A percentile compares a stretch with the other conserved stretches of the same genome.
Conservation (phyloP, 306 rosid genomes). For the Pterocarpus santalinus region DNA sequence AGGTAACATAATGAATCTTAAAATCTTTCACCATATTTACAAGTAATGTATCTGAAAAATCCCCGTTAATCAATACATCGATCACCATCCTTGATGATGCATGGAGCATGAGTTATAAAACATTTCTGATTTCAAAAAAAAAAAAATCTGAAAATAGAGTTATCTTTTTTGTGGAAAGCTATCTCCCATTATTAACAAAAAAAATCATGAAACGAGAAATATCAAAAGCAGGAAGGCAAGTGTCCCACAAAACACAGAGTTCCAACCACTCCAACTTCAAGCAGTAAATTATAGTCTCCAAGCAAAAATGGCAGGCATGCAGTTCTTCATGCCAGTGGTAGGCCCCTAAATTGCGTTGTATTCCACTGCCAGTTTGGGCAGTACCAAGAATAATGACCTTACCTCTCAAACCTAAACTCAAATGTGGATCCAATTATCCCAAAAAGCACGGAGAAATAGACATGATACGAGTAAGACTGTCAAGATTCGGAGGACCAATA, state of each 20-base stretch:
- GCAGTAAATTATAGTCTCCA: conserved; percentile 35
- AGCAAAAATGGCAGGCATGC: conserved; percentile 39
- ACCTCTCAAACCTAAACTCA: conserved; percentile 30
- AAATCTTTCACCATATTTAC: neutral
- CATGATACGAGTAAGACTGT: neutral
- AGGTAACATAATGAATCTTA: neutral
- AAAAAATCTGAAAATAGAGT: neutral
- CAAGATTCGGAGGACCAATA: conserved; percentile 1
- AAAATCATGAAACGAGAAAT: conserved; percentile 29
- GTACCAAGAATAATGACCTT: conserved; percentile 15
- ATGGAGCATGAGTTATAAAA: neutral
- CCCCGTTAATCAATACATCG: neutral
- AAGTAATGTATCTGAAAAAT: no score
- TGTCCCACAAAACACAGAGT: conserved; percentile 47
- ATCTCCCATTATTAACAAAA: conserved; percentile 24
- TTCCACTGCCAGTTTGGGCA: conserved; percentile 30
- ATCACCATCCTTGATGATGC: neutral
- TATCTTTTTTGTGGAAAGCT: neutral
- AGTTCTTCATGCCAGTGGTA: conserved; percentile 37
- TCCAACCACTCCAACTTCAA: conserved; percentile 28
- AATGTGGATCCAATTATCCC: neutral
- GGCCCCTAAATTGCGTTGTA: conserved; percentile 34
- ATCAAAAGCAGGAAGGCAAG: conserved; percentile 22
- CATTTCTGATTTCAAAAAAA: neutral
- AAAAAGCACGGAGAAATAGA: conserved; percentile 31